These are phyloP conservation scores for Hypomontagnella submonticulosa DNA, from an alignment of 495 filamentous ascomycete species.

Conservation along the genomic window DNA sequence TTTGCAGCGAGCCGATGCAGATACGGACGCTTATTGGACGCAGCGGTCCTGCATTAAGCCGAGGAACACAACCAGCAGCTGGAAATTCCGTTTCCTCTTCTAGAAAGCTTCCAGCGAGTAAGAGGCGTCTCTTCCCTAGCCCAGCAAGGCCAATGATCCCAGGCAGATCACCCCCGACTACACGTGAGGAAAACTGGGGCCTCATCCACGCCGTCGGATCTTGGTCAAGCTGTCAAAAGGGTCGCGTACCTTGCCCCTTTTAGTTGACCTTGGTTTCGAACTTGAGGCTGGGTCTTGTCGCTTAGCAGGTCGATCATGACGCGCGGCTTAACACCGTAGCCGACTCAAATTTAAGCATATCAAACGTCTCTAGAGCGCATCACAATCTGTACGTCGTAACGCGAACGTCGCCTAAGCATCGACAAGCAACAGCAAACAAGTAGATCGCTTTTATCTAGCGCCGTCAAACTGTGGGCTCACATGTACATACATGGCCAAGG, in stretches of 20 bases:
- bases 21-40: conserved; percentile 32
- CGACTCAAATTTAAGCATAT: conserved; percentile 1
- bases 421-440: neutral
- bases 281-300: conserved; percentile 34
- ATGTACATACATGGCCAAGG: conserved; percentile 4
- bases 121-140: conserved; percentile 30
- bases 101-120: conserved; percentile 44
- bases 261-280: conserved; percentile 3
- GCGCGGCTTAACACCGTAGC: conserved; percentile 30
- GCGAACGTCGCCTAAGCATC: conserved; percentile 5
- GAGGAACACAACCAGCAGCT: conserved; percentile 31
- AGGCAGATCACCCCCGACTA: conserved; percentile 41
- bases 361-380: conserved; percentile 4
- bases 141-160: conserved; percentile 25
- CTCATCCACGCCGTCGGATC: conserved; percentile 44
- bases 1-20: conserved; percentile 29
- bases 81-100: conserved; percentile 39
- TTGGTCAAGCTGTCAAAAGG: conserved; percentile 38
- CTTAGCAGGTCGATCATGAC: conserved; percentile 21
- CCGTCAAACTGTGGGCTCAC: neutral
- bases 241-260: conserved; percentile 35
- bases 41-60: conserved; percentile 43
- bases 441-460: conserved; percentile 12
- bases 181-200: conserved; percentile 45
- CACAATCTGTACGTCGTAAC: conserved; percentile 9